These are phyloP conservation scores for Colletotrichum chrysophilum DNA, from an alignment of 2,329 filamentous ascomycete genomes.

Conservation along the genomic window DNA sequence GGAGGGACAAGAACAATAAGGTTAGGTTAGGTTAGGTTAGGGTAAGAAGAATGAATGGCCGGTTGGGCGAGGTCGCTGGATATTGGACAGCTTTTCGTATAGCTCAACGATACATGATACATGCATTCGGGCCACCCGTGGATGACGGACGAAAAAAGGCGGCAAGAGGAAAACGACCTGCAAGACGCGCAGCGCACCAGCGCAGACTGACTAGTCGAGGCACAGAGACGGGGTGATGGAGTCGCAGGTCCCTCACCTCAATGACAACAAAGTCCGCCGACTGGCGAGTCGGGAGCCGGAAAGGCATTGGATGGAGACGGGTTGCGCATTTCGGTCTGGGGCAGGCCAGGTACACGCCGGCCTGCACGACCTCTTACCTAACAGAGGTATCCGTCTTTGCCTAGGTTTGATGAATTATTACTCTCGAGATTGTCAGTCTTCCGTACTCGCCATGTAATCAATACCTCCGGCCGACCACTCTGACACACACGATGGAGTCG, in stretches of 20 bases:
- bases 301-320: constrained; percentile 1
- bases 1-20: neutral
- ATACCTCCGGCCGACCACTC: neutral
- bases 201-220: constrained; percentile 7
- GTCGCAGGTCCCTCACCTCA: neutral
- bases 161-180: neutral
- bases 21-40: constrained; percentile 16
- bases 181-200: constrained; percentile 2
- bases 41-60: neutral
- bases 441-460: neutral
- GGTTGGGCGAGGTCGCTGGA: neutral
- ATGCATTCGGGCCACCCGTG: neutral
- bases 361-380: constrained; percentile 3
- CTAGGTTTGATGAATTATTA: neutral
- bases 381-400: neutral
- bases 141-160: constrained; percentile 1
- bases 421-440: neutral
- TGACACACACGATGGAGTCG: neutral
- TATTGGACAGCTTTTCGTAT: neutral
- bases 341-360: constrained; percentile 14
- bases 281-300: constrained; percentile 13
- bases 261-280: neutral
- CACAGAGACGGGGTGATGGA: neutral
- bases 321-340: constrained; percentile 8
- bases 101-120: neutral